Conservation (phyloP, 2,329 filamentous ascomycete genomes). For the Neofusicoccum kwambonambiense region DNA sequence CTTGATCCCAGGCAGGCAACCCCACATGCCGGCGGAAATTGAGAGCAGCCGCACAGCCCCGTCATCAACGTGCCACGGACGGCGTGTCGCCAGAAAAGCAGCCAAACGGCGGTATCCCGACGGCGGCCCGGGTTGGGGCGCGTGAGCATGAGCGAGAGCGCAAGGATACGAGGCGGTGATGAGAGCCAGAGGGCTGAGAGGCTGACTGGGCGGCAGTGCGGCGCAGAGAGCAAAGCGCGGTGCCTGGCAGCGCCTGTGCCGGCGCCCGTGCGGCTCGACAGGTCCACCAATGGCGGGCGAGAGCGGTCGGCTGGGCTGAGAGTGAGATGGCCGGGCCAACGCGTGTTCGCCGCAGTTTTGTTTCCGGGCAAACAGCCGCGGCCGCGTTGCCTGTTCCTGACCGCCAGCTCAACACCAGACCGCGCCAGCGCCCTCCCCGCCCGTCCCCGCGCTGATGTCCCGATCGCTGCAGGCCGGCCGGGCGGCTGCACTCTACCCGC, state of each 20-base stretch:
- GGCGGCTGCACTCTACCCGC: not conserved
- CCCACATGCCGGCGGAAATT: slow-evolving; percentile 7
- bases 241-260: not conserved
- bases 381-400: not conserved
- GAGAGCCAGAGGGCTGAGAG: not conserved
- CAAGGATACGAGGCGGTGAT: slow-evolving; percentile 15
- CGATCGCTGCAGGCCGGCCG: not conserved
- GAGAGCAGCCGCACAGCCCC: slow-evolving; percentile 6
- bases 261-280: too few species aligned
- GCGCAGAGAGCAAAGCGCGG: not conserved
- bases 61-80: not conserved
- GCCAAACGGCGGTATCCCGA: not conserved
- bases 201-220: not conserved
- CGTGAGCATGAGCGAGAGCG: too few species aligned
- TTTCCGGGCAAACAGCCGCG: slow-evolving; percentile 1
- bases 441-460: not conserved
- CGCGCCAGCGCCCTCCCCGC: too few species aligned
- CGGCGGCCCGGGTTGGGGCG: not conserved
- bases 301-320: not conserved
- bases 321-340: not conserved
- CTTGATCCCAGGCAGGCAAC: not conserved
- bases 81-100: not conserved
- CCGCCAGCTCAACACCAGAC: not conserved
- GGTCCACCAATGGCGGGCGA: not conserved
- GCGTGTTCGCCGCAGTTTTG: not conserved